These are phyloP conservation scores for Zygotorulaspora sp. DNA, from an alignment of 805 yeast species.

Conservation along the genomic window DNA sequence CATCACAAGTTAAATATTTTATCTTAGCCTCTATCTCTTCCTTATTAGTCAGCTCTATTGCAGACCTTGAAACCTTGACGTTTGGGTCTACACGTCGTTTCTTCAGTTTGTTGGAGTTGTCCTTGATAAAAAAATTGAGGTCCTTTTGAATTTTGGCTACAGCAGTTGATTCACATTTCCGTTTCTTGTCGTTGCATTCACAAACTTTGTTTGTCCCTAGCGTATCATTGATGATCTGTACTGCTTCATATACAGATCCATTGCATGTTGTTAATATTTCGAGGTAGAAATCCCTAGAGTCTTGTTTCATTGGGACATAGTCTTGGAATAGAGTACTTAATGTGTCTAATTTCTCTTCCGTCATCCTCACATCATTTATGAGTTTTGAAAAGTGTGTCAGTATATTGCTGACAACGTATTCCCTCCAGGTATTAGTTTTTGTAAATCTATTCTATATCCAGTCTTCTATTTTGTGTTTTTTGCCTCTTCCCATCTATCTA, in stretches of 20 bases:
- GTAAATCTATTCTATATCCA: too few relatives aligned
- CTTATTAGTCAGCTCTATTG: slow-evolving; percentile 45
- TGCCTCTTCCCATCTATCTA: too few relatives aligned
- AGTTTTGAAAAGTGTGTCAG: too few relatives aligned
- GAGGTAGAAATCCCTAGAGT: slow-evolving; percentile 31
- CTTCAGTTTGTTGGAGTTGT: slow-evolving; percentile 8
- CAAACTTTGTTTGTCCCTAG: too few relatives aligned
- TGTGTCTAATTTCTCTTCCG: slow-evolving; percentile 38
- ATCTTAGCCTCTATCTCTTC: slow-evolving; percentile 46
- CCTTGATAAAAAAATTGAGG: slow-evolving; percentile 16
- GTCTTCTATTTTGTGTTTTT: too few relatives aligned
- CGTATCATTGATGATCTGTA: slow-evolving; percentile 38
- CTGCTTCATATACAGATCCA: slow-evolving; percentile 47
- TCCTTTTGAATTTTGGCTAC: slow-evolving; percentile 16
- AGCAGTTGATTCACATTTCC: neutral
- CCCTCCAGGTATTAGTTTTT: too few relatives aligned
- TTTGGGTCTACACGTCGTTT: slow-evolving; percentile 15
- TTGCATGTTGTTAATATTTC: slow-evolving; percentile 52
- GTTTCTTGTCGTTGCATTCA: too few relatives aligned
- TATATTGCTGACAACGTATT: too few relatives aligned
- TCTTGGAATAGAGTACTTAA: slow-evolving; percentile 41
- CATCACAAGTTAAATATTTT: slow-evolving; percentile 49
- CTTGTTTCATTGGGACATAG: slow-evolving; percentile 34
- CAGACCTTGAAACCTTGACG: slow-evolving; percentile 17
- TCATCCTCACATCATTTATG: too few relatives aligned